These are phyloP conservation scores for Guillardia theta DNA, from an alignment of 78 protist genomes.

Conservation along the genomic window DNA sequence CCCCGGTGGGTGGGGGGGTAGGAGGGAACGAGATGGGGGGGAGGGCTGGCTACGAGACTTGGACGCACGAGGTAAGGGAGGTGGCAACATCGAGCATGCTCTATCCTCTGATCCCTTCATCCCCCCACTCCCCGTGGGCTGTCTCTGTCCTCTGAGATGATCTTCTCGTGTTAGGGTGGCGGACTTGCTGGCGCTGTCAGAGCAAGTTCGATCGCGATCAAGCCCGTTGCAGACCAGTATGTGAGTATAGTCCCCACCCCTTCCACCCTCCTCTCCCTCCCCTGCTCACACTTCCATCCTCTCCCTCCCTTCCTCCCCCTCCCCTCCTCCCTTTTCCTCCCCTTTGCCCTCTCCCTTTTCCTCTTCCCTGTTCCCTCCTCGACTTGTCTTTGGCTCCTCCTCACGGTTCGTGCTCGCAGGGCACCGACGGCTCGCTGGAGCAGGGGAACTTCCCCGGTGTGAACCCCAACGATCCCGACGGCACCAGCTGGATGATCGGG, in stretches of 20 bases:
- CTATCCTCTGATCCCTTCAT: neutral
- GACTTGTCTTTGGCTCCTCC: too few relatives aligned
- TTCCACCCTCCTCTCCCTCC: neutral
- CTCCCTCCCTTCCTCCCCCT: neutral
- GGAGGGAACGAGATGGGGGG: too few relatives aligned
- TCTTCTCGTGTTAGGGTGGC: too few relatives aligned
- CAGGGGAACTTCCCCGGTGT: neutral
- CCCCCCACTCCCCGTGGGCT: neutral
- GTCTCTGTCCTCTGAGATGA: too few relatives aligned
- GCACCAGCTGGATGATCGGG: conserved; percentile 30
- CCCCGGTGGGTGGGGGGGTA: too few relatives aligned
- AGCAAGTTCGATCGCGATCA: too few relatives aligned
- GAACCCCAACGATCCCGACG: neutral
- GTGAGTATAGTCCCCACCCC: neutral
- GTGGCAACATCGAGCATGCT: too few relatives aligned
- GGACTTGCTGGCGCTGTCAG: too few relatives aligned
- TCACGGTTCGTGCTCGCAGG: too few relatives aligned
- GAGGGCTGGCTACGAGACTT: too few relatives aligned
- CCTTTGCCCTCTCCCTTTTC: neutral
- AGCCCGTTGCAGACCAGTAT: too few relatives aligned
- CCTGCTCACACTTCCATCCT: neutral
- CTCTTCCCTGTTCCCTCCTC: neutral
- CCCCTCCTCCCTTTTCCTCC: neutral
- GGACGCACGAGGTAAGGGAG: too few relatives aligned
- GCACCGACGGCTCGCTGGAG: neutral